These are phyloP conservation scores for Boletus subparvulus DNA, from an alignment of 768 basidiomycete genomes.

Conservation along the genomic window DNA sequence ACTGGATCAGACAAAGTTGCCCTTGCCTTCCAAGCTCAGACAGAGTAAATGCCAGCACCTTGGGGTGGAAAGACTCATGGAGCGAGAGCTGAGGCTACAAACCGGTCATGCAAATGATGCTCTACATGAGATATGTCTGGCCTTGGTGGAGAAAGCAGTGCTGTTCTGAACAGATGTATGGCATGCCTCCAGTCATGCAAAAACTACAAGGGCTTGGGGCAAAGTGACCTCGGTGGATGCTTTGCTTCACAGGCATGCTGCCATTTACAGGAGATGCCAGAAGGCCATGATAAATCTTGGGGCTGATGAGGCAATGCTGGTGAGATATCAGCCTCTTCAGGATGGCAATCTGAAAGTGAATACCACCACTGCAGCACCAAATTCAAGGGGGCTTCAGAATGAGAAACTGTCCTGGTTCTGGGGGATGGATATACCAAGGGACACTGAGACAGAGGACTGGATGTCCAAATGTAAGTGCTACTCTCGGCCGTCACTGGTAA, in stretches of 20 bases:
- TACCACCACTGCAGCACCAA: too few species aligned
- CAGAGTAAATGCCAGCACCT: neutral
- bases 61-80: rapidly evolving
- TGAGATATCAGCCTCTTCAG: neutral
- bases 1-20: neutral
- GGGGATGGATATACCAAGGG: too few species aligned
- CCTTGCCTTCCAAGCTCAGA: neutral
- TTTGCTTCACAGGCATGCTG: neutral
- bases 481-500: too few species aligned
- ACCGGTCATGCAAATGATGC: neutral
- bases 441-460: too few species aligned
- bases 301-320: neutral
- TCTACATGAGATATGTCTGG: neutral
- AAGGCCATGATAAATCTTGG: neutral
- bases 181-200: neutral
- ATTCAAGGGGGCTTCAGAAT: too few species aligned
- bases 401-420: too few species aligned
- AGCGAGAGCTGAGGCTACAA: neutral
- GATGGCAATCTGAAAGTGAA: neutral
- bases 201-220: neutral
- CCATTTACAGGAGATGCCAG: neutral
- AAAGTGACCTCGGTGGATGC: neutral
- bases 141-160: neutral
- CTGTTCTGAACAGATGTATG: neutral
- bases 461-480: too few species aligned